Conservation (phyloP, 2,329 filamentous ascomycete genomes). For the Dothideomycetidae sp. region DNA sequence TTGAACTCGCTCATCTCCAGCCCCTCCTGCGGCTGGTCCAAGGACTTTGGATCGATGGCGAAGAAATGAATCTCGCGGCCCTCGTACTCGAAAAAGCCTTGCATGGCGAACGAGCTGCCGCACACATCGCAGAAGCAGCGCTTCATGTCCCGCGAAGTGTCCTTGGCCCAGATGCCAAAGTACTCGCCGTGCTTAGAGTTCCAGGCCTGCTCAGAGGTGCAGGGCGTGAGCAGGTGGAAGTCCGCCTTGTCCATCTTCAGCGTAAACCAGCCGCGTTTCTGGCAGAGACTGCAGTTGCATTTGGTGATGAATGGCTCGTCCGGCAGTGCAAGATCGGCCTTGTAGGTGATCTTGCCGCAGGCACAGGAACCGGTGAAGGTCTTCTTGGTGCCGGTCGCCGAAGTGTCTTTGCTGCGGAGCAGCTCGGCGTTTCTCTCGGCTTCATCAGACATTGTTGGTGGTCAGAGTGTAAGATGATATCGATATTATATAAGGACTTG, state of each 20-base stretch:
- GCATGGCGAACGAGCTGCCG: slow-evolving; percentile 1
- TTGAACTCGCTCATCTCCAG: slow-evolving; percentile 7
- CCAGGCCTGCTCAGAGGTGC: slow-evolving; percentile 3
- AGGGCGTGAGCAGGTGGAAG: slow-evolving; percentile 6
- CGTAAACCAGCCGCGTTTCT: slow-evolving; percentile 1
- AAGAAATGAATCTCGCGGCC: slow-evolving; percentile 3
- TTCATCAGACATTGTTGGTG: too few relatives aligned
- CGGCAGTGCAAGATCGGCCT: slow-evolving; percentile 3
- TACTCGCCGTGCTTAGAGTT: neutral
- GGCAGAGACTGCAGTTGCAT: slow-evolving; percentile 8
- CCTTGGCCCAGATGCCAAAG: neutral
- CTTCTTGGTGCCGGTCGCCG: slow-evolving; percentile 6
- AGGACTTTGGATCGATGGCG: slow-evolving; percentile 3
- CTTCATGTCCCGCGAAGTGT: slow-evolving; percentile 1
- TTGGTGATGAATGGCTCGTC: neutral
- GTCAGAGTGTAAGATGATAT: too few relatives aligned
- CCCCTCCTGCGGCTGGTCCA: slow-evolving; percentile 7
- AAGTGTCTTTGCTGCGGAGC: too few relatives aligned
- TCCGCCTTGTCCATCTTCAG: neutral
- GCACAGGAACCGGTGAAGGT: slow-evolving; percentile 7
- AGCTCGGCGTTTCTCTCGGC: too few relatives aligned
- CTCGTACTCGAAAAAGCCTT: slow-evolving; percentile 2
- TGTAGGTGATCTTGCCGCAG: slow-evolving; percentile 8
- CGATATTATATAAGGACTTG: too few relatives aligned
- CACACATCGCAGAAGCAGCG: slow-evolving; percentile 8